These are phyloP conservation scores for Melanogaster broomeanus DNA, from an alignment of 768 basidiomycete species.

Conservation along the genomic window DNA sequence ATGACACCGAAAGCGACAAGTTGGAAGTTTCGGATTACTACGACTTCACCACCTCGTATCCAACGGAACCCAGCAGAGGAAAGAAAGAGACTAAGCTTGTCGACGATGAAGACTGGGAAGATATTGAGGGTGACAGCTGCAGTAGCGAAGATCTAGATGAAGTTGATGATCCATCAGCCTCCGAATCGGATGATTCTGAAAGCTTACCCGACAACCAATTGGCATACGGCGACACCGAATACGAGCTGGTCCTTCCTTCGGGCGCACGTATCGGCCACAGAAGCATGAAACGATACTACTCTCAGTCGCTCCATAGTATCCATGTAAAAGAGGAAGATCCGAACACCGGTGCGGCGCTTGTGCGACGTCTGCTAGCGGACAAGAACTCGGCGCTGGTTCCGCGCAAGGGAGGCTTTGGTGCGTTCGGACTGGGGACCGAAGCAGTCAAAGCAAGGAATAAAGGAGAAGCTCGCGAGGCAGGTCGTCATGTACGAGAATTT, in stretches of 20 bases:
- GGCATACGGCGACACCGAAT: slow-evolving; percentile 75
- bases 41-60: slow-evolving; percentile 85
- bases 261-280: slow-evolving; percentile 93
- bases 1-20: slow-evolving; percentile 76
- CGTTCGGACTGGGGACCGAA: slow-evolving; percentile 77
- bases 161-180: slow-evolving; percentile 43
- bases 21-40: slow-evolving; percentile 93
- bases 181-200: slow-evolving; percentile 37
- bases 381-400: slow-evolving; percentile 87
- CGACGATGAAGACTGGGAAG: slow-evolving; percentile 43
- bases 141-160: slow-evolving; percentile 33
- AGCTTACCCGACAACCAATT: slow-evolving; percentile 54
- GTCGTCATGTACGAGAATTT: slow-evolving; percentile 81
- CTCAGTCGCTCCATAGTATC: slow-evolving; percentile 68
- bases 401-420: slow-evolving; percentile 81
- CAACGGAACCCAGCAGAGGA: slow-evolving; percentile 38
- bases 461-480: slow-evolving; percentile 95
- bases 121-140: slow-evolving; percentile 27
- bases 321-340: slow-evolving; percentile 54
- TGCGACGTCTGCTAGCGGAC: slow-evolving; percentile 76
- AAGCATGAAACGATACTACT: slow-evolving; percentile 81
- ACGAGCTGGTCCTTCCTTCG: slow-evolving; percentile 91
- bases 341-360: slow-evolving; percentile 73
- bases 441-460: slow-evolving; percentile 89
- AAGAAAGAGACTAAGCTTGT: slow-evolving; percentile 22